A percentile compares a stretch with the other conserved stretches of the same genome.
Conservation (phyloP, 1,284 basidiomycete genomes). For the Cryptococcus hybrid region DNA sequence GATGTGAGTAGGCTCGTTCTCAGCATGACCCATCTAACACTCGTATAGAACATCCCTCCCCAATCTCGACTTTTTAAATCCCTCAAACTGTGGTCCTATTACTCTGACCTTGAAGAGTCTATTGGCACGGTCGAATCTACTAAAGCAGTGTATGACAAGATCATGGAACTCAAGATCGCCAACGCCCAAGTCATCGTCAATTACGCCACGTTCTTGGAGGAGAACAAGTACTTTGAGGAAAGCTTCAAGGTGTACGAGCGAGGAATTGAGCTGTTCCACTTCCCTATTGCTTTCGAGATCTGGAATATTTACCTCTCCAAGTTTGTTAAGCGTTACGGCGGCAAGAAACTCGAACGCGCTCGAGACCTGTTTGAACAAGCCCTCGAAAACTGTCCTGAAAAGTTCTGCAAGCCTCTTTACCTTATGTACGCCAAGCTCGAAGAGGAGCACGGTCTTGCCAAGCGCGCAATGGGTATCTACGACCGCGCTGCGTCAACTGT, state of each 20-base stretch:
- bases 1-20: conserved; percentile 62
- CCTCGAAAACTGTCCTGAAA: conserved; percentile 90
- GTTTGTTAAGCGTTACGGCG: conserved; percentile 95
- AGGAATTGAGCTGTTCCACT: conserved; percentile 96
- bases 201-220: conserved; percentile 94
- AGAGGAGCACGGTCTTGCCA: conserved; percentile 92
- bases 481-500: conserved; percentile 88
- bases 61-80: conserved; percentile 96
- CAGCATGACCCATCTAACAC: not conserved
- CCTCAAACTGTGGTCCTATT: conserved; percentile 98
- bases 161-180: conserved; percentile 96
- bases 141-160: conserved; percentile 94
- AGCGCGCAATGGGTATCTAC: conserved; percentile 93
- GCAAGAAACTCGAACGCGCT: conserved; percentile 88
- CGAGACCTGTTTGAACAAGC: conserved; percentile 98
- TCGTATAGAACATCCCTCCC: conserved; percentile 68
- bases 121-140: conserved; percentile 90
- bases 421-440: conserved; percentile 94
- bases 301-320: conserved; percentile 99
- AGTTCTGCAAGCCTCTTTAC: conserved; percentile 92
- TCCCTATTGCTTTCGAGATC: conserved; percentile 96
- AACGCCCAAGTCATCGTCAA: conserved; percentile 98
- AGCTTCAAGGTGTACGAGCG: conserved; percentile 99
- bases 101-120: conserved; percentile 95
- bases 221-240: conserved; percentile 97